Evolutionary conservation across 2,329 filamentous ascomycete genomes (phyloP), one percentile per base, ranked within the genome.

Genomic region (Cryphonectria parasitica): DNA sequence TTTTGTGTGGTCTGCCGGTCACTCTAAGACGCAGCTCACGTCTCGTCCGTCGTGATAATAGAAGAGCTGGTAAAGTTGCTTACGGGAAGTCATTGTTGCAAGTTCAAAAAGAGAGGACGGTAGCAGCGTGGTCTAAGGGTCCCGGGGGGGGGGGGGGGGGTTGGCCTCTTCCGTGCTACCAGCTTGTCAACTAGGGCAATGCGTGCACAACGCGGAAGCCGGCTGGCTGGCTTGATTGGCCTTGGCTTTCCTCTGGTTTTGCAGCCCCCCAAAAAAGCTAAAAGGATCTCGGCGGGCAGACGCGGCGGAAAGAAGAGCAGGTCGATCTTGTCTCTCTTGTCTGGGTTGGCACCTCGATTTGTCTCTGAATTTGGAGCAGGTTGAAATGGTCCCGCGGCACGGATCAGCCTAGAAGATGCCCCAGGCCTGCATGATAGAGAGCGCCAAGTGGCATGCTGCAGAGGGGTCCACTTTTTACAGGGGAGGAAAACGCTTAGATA

Each of bases 21-120:
- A 49, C 36, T 39, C 61, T 64, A 31, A 15, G 17, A 45, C 61
- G 22, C 43, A 22, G 41, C 41, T 45, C 41, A 49, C 17, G 41
- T 25, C 31, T 31, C 6, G 58, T 52, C 60, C 8, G 41, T 28
- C 19, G 41, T 56, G 49, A 64, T 61, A 54, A 28, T 52, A 54
- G n/a, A 15, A 54, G 19, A 25, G 45, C 31, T 49, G 31, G 34
- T 34, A 49, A 45, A 54, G 68, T 41, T 52, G 72, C 77, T 76
- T 77, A 79, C 78, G 72, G 67, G 78, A 79, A 78, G 77, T 79
- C 78, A 79, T 79, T 72, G 71, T 76, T 76, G 72, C 36, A 45
- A 17, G 41, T 17, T 17, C 15, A 31, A 41, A 39, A 41, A 41
- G 22, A 41, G 34, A 31, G 62, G 31, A 39, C 58, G 64, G 36